A percentile compares a stretch with the other conserved stretches of the same genome.
Conservation (phyloP, 2,329 filamentous ascomycete species). For the Aureobasidium leucospermi region DNA sequence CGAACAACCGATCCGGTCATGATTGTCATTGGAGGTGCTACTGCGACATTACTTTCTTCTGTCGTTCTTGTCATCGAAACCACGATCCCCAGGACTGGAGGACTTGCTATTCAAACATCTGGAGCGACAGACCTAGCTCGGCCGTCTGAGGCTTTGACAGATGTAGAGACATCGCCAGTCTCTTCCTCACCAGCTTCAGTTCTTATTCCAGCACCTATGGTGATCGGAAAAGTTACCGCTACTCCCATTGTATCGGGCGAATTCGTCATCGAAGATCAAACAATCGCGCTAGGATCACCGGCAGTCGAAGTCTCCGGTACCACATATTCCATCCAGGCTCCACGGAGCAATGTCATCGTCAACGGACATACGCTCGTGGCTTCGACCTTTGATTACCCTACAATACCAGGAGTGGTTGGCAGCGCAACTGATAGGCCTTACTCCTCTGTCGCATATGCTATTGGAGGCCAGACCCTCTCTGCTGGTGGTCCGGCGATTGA, state of each 20-base stretch:
- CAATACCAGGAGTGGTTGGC: not conserved
- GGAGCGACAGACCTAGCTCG: not conserved
- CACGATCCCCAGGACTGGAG: not conserved
- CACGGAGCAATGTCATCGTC: not conserved
- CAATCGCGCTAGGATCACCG: not conserved
- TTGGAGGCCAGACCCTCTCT: not conserved
- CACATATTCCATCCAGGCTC: not conserved
- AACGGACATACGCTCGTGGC: not conserved
- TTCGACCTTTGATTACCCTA: not conserved
- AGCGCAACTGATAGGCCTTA: not conserved
- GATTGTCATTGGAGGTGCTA: not conserved
- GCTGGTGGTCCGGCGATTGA: not conserved
- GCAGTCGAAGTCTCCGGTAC: not conserved
- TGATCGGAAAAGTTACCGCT: not conserved
- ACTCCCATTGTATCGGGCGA: not conserved
- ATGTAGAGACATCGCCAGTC: not conserved
- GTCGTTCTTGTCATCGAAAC: not conserved
- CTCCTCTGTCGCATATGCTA: not conserved
- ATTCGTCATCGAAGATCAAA: not conserved
- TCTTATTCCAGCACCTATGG: not conserved
- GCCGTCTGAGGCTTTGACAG: too few relatives aligned
- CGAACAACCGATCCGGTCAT: not conserved
- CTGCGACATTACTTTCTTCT: not conserved
- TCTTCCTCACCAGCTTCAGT: not conserved
- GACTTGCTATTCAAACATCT: not conserved